These are phyloP conservation scores for Daphne laureola DNA, from an alignment of 441 rosid species.

Conservation along the genomic window DNA sequence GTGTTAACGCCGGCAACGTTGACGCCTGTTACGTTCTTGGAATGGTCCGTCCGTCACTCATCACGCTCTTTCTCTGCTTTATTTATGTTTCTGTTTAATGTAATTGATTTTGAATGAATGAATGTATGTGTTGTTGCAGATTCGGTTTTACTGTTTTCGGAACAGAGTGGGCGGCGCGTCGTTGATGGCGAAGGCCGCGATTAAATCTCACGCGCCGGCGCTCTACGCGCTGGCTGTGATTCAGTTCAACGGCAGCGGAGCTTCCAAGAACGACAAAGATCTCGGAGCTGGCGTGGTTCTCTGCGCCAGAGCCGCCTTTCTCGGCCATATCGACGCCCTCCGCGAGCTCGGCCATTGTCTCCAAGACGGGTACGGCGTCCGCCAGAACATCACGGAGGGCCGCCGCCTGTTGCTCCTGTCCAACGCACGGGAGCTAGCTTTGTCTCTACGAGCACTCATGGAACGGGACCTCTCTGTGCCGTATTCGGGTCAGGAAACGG, in stretches of 20 bases:
- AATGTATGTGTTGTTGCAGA: slow-evolving; percentile 36
- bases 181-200: slow-evolving; percentile 82
- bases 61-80: not conserved
- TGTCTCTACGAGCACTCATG: slow-evolving; percentile 19
- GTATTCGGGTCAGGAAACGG: slow-evolving; percentile 6
- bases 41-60: slow-evolving; percentile 58
- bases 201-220: slow-evolving; percentile 62
- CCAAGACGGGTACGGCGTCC: slow-evolving; percentile 89
- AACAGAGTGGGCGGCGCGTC: slow-evolving; percentile 58
- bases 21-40: slow-evolving; percentile 76
- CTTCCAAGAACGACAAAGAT: slow-evolving; percentile 52
- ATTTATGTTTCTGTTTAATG: no score
- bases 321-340: slow-evolving; percentile 72
- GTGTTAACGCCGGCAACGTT: slow-evolving; percentile 54
- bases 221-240: slow-evolving; percentile 80
- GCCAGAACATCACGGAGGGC: slow-evolving; percentile 45
- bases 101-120: not conserved
- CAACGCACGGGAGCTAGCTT: slow-evolving; percentile 66
- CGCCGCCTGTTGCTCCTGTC: slow-evolving; percentile 73
- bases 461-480: slow-evolving; percentile 11
- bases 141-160: slow-evolving; percentile 79
- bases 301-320: slow-evolving; percentile 64
- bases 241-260: slow-evolving; percentile 93
- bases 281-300: slow-evolving; percentile 72
- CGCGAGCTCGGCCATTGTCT: slow-evolving; percentile 88